A percentile compares a stretch with the other conserved stretches of the same genome.
These are phyloP conservation scores for Aspergillus fumigatus DNA, from an alignment of 2,329 filamentous ascomycete species.

Conservation along the genomic window DNA sequence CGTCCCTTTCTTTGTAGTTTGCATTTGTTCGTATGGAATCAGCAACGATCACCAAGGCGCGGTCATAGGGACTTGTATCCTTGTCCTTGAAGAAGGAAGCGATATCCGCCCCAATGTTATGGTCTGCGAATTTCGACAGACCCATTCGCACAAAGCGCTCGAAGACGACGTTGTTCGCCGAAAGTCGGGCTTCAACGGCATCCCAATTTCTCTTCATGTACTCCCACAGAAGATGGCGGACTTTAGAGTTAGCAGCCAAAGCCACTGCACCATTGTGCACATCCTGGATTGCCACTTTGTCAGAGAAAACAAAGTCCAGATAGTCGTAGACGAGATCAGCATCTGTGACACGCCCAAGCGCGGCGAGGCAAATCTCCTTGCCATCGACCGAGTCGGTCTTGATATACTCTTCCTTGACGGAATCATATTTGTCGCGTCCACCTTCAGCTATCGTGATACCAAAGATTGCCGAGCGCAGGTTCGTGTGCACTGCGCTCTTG, in stretches of 20 bases:
- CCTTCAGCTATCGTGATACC: conserved; percentile 72
- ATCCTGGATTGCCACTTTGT: conserved; percentile 79
- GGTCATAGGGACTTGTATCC: conserved; percentile 80
- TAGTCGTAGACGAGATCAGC: conserved; percentile 62
- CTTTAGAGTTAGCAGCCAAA: conserved; percentile 67
- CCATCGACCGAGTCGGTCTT: conserved; percentile 82
- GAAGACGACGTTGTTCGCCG: conserved; percentile 76
- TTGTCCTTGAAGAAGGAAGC: conserved; percentile 78
- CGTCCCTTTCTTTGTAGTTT: conserved; percentile 75
- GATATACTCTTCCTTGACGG: conserved; percentile 80
- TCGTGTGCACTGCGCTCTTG: conserved; percentile 69
- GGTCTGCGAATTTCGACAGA: conserved; percentile 72
- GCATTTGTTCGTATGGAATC: conserved; percentile 83
- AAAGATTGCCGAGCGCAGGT: conserved; percentile 75
- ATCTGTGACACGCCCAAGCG: conserved; percentile 70
- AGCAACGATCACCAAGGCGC: conserved; percentile 76
- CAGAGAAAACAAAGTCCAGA: conserved; percentile 73
- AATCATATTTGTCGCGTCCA: conserved; percentile 62
- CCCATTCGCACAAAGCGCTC: conserved; percentile 81
- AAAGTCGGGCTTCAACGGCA: conserved; percentile 65
- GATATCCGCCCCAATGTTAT: conserved; percentile 68
- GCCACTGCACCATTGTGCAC: conserved; percentile 75
- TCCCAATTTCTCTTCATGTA: conserved; percentile 84
- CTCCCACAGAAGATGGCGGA: conserved; percentile 73
- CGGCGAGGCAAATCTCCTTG: conserved; percentile 75